phyloP scores from a whole-genome alignment of 106 monocot genomes.

The Acorus calamus region DNA sequence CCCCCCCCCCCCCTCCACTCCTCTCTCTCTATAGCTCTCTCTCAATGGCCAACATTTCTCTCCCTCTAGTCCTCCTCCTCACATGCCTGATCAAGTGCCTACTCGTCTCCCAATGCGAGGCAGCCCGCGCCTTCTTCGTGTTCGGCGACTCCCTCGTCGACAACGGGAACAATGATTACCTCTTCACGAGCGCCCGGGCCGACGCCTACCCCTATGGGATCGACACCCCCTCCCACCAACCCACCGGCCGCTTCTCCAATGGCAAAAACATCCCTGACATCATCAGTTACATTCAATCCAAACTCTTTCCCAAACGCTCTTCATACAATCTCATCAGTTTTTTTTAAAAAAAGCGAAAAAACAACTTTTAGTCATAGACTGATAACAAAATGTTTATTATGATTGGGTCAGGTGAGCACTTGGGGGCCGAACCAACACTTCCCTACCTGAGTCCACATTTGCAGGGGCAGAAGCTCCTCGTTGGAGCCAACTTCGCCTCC shows the following conservation, averaged over 20 bases:
- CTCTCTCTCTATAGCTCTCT: too few species aligned
- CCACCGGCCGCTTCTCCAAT: constrained; percentile 82
- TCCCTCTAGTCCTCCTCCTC: constrained; percentile 4
- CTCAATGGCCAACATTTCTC: background rate
- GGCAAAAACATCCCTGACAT: constrained; percentile 81
- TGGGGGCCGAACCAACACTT: constrained; percentile 25
- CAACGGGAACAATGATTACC: constrained; percentile 85
- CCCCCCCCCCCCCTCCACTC: too few species aligned
- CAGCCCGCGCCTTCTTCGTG: constrained; percentile 66
- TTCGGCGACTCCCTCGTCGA: constrained; percentile 90
- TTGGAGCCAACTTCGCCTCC: constrained; percentile 44
- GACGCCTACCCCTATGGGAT: constrained; percentile 71
- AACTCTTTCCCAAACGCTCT: too few species aligned
- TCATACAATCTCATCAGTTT: too few species aligned
- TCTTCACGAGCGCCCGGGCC: constrained; percentile 68
- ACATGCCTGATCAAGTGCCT: background rate
- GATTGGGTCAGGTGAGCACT: too few species aligned
- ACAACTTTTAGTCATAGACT: too few species aligned
- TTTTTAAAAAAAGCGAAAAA: too few species aligned
- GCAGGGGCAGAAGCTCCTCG: constrained; percentile 15
- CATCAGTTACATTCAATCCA: constrained; percentile 32
- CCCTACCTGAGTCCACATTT: constrained; percentile 29
- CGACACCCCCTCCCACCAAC: constrained; percentile 48
- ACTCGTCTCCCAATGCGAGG: constrained; percentile 2
- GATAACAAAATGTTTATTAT: too few species aligned